These are phyloP conservation scores for Cytospora piceicola DNA, from an alignment of 2,329 filamentous ascomycete species.

Conservation along the genomic window DNA sequence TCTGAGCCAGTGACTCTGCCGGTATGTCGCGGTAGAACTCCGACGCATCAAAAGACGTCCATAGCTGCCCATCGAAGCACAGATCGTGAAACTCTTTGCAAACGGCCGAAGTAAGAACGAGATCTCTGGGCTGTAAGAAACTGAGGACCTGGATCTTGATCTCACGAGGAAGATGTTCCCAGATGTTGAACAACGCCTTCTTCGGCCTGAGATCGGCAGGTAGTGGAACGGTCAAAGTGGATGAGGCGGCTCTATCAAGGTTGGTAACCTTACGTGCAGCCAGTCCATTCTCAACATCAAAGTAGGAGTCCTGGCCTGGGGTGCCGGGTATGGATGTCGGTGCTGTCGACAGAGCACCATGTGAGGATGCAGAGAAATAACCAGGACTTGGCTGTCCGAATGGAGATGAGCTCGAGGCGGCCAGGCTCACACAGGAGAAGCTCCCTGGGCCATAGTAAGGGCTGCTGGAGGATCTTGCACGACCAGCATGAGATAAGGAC, in stretches of 20 bases:
- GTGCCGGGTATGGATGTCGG: constrained; percentile 46
- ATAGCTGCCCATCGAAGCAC: constrained; percentile 94
- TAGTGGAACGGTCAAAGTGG: constrained; percentile 54
- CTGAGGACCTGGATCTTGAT: constrained; percentile 77
- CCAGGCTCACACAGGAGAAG: constrained; percentile 60
- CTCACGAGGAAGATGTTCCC: constrained; percentile 81
- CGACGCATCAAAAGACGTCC: constrained; percentile 81
- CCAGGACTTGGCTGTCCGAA: constrained; percentile 43
- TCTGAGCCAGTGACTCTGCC: constrained; percentile 78
- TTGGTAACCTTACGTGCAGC: constrained; percentile 60
- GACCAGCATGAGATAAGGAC: constrained; percentile 66
- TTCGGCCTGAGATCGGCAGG: constrained; percentile 64
- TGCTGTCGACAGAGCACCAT: constrained; percentile 40
- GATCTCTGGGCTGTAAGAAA: constrained; percentile 77
- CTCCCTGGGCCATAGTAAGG: constrained; percentile 62
- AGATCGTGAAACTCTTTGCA: constrained; percentile 78
- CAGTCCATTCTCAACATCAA: constrained; percentile 52
- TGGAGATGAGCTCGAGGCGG: constrained; percentile 46
- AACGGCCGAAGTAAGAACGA: constrained; percentile 77
- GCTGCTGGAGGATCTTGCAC: constrained; percentile 69
- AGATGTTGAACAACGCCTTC: constrained; percentile 65
- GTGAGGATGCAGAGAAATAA: constrained; percentile 38
- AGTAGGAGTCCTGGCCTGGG: constrained; percentile 46
- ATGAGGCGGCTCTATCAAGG: constrained; percentile 45
- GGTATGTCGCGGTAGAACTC: constrained; percentile 89